These are phyloP conservation scores for Cocos nucifera DNA, from an alignment of 176 grass and related monocot genomes.

Conservation along the genomic window DNA sequence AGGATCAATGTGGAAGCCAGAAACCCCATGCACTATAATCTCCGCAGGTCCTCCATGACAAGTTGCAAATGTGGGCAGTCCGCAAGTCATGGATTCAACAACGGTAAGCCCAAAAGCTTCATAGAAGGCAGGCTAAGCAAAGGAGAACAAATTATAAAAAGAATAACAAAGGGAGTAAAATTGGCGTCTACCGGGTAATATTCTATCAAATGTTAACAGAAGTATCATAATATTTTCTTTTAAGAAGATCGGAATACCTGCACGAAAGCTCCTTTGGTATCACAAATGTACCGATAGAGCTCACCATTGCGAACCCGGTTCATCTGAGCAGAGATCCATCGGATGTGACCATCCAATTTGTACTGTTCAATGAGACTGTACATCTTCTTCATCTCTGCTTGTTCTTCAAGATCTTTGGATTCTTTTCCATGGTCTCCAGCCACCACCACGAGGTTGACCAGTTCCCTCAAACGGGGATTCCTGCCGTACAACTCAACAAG, in stretches of 20 bases:
- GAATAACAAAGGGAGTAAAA: not conserved
- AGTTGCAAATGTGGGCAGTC: slow-evolving; percentile 89
- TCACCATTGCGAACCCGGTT: slow-evolving; percentile 96
- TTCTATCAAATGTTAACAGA: too few relatives aligned
- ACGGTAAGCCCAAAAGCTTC: slow-evolving; percentile 97
- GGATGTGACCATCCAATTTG: slow-evolving; percentile 64
- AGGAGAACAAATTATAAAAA: not conserved
- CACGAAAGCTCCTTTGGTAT: slow-evolving; percentile 82
- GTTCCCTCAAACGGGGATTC: slow-evolving; percentile 66
- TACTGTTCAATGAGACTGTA: slow-evolving; percentile 76
- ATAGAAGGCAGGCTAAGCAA: slow-evolving; percentile 75
- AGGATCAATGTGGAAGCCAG: slow-evolving; percentile 94
- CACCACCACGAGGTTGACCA: slow-evolving; percentile 93
- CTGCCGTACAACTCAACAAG: slow-evolving; percentile 77
- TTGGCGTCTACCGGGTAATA: too few relatives aligned
- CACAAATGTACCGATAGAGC: slow-evolving; percentile 90
- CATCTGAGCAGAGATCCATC: slow-evolving; percentile 99
- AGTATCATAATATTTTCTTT: too few relatives aligned
- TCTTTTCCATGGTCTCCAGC: slow-evolving; percentile 89
- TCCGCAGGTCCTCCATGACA: slow-evolving; percentile 81
- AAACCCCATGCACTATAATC: slow-evolving; percentile 86
- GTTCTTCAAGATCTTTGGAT: slow-evolving; percentile 92
- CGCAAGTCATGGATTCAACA: slow-evolving; percentile 90
- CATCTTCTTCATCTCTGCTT: slow-evolving; percentile 97
- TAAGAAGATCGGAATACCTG: slow-evolving; percentile 37